Percentiles rank a stretch among this genome's conserved stretches.
These are phyloP conservation scores for Bipolaris bicolor DNA, from an alignment of 2,329 filamentous ascomycete species.

Conservation along the genomic window DNA sequence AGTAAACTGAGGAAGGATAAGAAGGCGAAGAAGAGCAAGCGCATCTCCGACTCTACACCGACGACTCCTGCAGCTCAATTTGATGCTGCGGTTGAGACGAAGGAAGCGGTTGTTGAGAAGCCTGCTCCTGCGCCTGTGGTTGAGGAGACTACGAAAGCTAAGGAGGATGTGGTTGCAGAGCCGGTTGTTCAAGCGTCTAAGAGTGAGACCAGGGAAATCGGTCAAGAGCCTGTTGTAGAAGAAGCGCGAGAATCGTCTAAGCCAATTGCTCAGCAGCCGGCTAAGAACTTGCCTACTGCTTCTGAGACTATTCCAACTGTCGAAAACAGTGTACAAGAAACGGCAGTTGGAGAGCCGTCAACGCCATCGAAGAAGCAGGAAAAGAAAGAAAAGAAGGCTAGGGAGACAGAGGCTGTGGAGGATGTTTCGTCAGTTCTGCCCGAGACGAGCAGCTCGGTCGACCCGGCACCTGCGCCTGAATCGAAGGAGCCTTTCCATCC, in stretches of 20 bases:
- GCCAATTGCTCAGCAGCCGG: not conserved
- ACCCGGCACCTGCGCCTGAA: not conserved
- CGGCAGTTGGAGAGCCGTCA: conserved; percentile 14
- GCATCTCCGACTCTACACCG: conserved; percentile 25
- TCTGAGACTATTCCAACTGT: not conserved
- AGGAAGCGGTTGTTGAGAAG: conserved; percentile 23
- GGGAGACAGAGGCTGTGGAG: conserved; percentile 19
- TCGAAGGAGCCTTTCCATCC: conserved; percentile 1
- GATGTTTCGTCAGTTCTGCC: not conserved
- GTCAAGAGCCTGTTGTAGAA: conserved; percentile 1
- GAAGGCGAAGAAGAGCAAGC: conserved; percentile 31
- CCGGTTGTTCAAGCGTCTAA: not conserved
- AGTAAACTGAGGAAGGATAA: conserved; percentile 40
- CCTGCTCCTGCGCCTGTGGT: not conserved
- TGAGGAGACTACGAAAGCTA: not conserved
- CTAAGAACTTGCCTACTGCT: not conserved
- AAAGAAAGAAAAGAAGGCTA: conserved; percentile 37
- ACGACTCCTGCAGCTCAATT: conserved; percentile 34
- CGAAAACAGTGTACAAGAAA: not conserved
- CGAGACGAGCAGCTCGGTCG: not conserved
- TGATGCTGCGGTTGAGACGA: conserved; percentile 30
- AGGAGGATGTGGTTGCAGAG: conserved; percentile 3
- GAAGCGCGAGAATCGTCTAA: not conserved
- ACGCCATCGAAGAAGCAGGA: conserved; percentile 26
- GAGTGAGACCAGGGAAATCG: conserved; percentile 21